Percentiles rank a stretch among this genome's conserved stretches.
phyloP scores from a whole-genome alignment of 345 rosid species.

The Brassica rapa region DNA sequence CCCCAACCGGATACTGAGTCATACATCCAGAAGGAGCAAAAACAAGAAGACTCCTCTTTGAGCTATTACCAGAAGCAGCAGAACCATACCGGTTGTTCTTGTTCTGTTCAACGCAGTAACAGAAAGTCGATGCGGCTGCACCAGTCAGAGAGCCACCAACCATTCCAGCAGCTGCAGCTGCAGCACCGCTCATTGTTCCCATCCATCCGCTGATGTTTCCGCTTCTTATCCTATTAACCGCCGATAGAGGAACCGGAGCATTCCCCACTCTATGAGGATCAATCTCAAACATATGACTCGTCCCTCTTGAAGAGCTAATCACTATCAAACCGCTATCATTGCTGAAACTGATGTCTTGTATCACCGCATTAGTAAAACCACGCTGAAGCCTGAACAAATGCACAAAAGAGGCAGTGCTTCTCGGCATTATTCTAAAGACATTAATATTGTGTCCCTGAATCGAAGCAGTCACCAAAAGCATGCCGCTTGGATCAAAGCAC shows the following conservation, averaged over 20 bases:
- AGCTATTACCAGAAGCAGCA: slow-evolving; percentile 33
- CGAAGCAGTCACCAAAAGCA: slow-evolving; percentile 88
- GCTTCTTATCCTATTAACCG: slow-evolving; percentile 76
- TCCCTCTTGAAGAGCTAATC: slow-evolving; percentile 94
- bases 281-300: slow-evolving; percentile 90
- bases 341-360: slow-evolving; percentile 91
- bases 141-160: slow-evolving; percentile 57
- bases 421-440: slow-evolving; percentile 80
- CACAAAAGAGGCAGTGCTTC: slow-evolving; percentile 45
- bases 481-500: slow-evolving; percentile 92
- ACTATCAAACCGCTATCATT: slow-evolving; percentile 82
- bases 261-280: slow-evolving; percentile 54
- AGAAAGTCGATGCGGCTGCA: slow-evolving; percentile 75
- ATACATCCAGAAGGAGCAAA: slow-evolving; percentile 81
- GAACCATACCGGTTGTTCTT: slow-evolving; percentile 30
- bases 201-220: slow-evolving; percentile 78
- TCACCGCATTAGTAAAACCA: slow-evolving; percentile 94
- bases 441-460: slow-evolving; percentile 91
- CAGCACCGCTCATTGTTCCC: slow-evolving; percentile 74
- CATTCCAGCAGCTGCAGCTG: slow-evolving; percentile 88
- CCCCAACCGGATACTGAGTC: slow-evolving; percentile 58
- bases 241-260: slow-evolving; percentile 66
- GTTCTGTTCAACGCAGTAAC: slow-evolving; percentile 54
- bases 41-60: slow-evolving; percentile 68
- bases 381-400: slow-evolving; percentile 94